Evolutionary conservation across 2,329 filamentous ascomycete genomes (phyloP).

Genomic region (Colletotrichum chlorophyti): DNA sequence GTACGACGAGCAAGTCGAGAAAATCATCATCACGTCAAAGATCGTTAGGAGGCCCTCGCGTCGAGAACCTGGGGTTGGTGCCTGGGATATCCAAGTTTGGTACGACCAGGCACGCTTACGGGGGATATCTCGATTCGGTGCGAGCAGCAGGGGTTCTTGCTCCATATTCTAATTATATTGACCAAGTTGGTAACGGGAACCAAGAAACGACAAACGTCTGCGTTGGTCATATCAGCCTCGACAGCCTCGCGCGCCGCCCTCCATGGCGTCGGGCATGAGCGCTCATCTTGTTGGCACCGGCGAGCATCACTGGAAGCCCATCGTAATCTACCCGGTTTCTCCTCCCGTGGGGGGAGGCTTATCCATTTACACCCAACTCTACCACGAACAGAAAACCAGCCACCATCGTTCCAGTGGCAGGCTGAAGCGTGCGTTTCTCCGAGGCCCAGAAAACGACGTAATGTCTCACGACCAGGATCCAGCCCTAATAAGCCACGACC

Average conservation of each 20-base stretch:
- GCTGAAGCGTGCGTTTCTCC: not conserved
- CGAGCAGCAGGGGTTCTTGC: conserved; percentile 4
- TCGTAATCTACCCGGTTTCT: too few relatives aligned
- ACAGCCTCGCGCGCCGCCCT: conserved; percentile 19
- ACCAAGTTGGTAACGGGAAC: conserved; percentile 7
- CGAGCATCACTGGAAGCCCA: not conserved
- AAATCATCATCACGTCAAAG: conserved; percentile 3
- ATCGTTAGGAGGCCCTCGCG: conserved; percentile 5
- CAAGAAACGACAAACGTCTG: conserved; percentile 3
- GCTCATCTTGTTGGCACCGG: not conserved
- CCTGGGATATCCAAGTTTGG: conserved; percentile 20
- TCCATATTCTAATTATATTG: conserved; percentile 4
- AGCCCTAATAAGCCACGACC: conserved; percentile 22
- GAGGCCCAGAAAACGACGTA: conserved; percentile 15
- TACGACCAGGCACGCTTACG: conserved; percentile 2
- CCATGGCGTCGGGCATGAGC: not conserved
- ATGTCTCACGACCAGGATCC: conserved; percentile 14
- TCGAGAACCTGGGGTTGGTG: conserved; percentile 17
- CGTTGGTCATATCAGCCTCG: conserved; percentile 19
- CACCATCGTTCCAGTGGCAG: not conserved
- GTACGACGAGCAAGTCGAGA: conserved; percentile 4
- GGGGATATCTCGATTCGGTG: conserved; percentile 3
- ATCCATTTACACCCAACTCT: conserved; percentile 1
- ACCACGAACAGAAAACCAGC: not conserved
- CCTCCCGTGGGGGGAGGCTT: too few relatives aligned